Evolutionary conservation across 164 flowering plant species (phyloP), one percentile per base, ranked within the genome.

Genomic region (Amborella trichopoda): DNA sequence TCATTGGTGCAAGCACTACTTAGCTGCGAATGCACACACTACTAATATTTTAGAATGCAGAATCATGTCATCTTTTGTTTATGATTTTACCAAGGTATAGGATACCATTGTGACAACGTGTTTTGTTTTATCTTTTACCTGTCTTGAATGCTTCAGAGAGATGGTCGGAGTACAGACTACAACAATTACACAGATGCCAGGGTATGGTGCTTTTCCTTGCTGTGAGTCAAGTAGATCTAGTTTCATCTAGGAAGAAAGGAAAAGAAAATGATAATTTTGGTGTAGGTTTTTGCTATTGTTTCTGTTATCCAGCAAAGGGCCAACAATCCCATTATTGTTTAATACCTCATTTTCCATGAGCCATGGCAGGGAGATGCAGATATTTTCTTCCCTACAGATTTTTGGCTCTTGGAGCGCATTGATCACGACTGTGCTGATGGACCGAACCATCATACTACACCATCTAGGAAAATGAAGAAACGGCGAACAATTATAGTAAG

Each of bases 331-430:
- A 30, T 30, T 30, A 8, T 30, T 0, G 0, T 30, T 30, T 30
- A 30, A 8, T 14, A 8, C 14, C 34, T 37, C 19, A 37, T 37
- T 37, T 39, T 44, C n/a, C 44, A 13, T 23, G 24, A 50, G 13
- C 28, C 41, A 38, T 56, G 33, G 62, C 80, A 84, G 99, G 99
- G 99, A 44, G 96, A 91, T 76, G 95, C 95, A 36, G 99, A 91
- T 61, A 87, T 91, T 33, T 91, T 91, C 59, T 91, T 91, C 64
- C 99, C 99, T 4, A 91, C 99, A 2, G 96, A 91, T 64, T 91
- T 91, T 55, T 69, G 71, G 78, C 79, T 87, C 57, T 68, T 91
- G 69, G 99, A 91, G 65, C 73, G 66, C 23, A 82, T 87, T 16
- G 99, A 91, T 52, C 96, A 91, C 66, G 64, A 75, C 50, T 80